Conservation (phyloP, 2,329 filamentous ascomycete species). For the Harringtonia lauricola region DNA sequence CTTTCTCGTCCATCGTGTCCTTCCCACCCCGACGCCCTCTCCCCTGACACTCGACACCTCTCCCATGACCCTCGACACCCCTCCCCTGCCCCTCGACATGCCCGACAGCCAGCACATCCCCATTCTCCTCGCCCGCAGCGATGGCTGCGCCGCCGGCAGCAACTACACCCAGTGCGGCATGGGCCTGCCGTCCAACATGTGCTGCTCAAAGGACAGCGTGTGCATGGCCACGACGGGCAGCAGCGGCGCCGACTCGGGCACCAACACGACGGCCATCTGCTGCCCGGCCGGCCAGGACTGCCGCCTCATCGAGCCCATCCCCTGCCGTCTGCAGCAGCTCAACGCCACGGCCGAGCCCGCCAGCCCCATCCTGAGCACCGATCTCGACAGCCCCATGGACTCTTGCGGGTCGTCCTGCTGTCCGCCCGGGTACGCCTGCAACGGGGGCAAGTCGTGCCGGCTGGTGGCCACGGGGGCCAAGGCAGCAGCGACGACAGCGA, state of each 20-base stretch:
- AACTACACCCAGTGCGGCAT: slow-evolving; percentile 8
- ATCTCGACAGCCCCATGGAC: slow-evolving; percentile 3
- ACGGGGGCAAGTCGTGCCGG: neutral
- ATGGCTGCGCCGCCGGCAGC: neutral
- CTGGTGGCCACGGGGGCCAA: neutral
- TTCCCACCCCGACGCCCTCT: no score
- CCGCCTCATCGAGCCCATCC: slow-evolving; percentile 7
- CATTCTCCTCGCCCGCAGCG: no score
- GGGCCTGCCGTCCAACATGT: slow-evolving; percentile 10
- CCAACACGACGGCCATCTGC: slow-evolving; percentile 12
- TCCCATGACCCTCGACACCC: no score
- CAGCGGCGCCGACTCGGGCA: neutral
- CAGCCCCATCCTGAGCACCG: slow-evolving; percentile 8
- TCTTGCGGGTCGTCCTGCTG: slow-evolving; percentile 11
- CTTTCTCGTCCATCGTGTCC: no score
- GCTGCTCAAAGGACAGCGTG: slow-evolving; percentile 3
- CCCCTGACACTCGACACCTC: no score
- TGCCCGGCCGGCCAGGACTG: slow-evolving; percentile 9
- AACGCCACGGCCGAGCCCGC: slow-evolving; percentile 9
- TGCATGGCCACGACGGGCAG: slow-evolving; percentile 1
- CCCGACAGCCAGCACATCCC: no score
- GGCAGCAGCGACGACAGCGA: neutral
- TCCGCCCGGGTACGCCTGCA: slow-evolving; percentile 12
- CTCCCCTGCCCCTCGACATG: no score
- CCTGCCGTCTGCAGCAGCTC: slow-evolving; percentile 8